phyloP scores from a whole-genome alignment of 805 yeast species.

The Ogataea zsoltii region DNA sequence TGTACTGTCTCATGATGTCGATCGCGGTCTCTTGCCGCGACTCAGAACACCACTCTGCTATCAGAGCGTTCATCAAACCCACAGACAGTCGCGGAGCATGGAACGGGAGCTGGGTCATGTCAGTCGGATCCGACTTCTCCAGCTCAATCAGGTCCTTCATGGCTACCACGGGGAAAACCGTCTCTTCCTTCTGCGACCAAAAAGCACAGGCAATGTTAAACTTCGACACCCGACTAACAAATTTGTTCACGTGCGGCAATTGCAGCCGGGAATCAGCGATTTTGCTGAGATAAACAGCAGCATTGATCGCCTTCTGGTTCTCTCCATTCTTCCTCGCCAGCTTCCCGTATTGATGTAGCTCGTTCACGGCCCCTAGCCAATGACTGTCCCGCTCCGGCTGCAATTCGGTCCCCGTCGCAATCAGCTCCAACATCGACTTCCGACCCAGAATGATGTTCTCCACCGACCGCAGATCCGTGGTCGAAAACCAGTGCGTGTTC shows the following conservation, averaged over 20 bases:
- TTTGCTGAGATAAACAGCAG: constrained; percentile 46
- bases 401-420: neutral
- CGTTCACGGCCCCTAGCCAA: constrained; percentile 34
- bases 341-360: constrained; percentile 43
- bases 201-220: constrained; percentile 59
- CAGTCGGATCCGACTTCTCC: constrained; percentile 10
- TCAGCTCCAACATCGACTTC: constrained; percentile 38
- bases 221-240: constrained; percentile 31
- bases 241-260: constrained; percentile 9
- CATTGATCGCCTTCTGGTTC: constrained; percentile 51
- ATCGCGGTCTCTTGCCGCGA: constrained; percentile 70
- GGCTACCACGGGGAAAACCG: constrained; percentile 55
- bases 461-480: constrained; percentile 35
- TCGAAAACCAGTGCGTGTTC: constrained; percentile 37
- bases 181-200: constrained; percentile 62
- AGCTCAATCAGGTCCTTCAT: constrained; percentile 37
- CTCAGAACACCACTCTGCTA: constrained; percentile 70
- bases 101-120: constrained; percentile 5
- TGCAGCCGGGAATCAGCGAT: constrained; percentile 31
- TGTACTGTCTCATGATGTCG: constrained; percentile 56
- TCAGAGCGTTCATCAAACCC: constrained; percentile 31
- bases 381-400: constrained; percentile 13
- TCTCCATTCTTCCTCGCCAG: constrained; percentile 40
- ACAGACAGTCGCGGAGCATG: constrained; percentile 14
- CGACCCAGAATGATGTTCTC: constrained; percentile 49